Evolutionary conservation across 2,329 filamentous ascomycete species (phyloP).

Genomic region (Thermomyces lanuginosus): DNA sequence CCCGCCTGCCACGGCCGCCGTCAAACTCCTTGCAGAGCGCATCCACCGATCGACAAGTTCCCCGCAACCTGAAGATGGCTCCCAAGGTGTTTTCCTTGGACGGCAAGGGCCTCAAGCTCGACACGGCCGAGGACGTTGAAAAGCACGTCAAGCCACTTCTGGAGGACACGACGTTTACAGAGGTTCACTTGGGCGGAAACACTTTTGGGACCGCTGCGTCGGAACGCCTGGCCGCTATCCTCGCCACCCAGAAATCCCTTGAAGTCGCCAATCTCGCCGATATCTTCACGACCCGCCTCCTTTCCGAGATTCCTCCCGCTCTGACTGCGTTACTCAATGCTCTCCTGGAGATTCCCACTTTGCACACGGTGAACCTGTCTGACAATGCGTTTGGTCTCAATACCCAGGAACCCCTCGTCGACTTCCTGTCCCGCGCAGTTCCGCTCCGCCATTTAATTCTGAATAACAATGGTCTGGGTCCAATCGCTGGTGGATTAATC

Average conservation of each 20-base stretch:
- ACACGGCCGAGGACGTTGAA: slow-evolving; percentile 73
- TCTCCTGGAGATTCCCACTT: slow-evolving; percentile 67
- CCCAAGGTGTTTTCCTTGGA: slow-evolving; percentile 65
- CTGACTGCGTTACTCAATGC: slow-evolving; percentile 72
- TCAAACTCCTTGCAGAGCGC: too few relatives aligned
- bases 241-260: slow-evolving; percentile 69
- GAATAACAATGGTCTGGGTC: slow-evolving; percentile 96
- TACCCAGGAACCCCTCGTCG: slow-evolving; percentile 79
- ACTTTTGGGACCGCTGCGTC: slow-evolving; percentile 82
- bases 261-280: slow-evolving; percentile 80
- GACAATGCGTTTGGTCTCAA: slow-evolving; percentile 97
- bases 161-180: slow-evolving; percentile 53
- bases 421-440: slow-evolving; percentile 74
- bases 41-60: too few relatives aligned
- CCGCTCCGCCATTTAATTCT: slow-evolving; percentile 88
- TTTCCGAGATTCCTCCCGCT: slow-evolving; percentile 84
- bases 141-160: slow-evolving; percentile 62
- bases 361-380: slow-evolving; percentile 86
- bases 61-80: slow-evolving; percentile 11
- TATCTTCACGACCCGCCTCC: slow-evolving; percentile 88
- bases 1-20: too few relatives aligned
- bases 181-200: slow-evolving; percentile 77
- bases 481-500: slow-evolving; percentile 73
- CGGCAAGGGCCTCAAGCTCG: slow-evolving; percentile 81
- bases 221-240: slow-evolving; percentile 64